Conservation (phyloP, 2,329 filamentous ascomycete species). For the Iodosphaeria phyllophila region DNA sequence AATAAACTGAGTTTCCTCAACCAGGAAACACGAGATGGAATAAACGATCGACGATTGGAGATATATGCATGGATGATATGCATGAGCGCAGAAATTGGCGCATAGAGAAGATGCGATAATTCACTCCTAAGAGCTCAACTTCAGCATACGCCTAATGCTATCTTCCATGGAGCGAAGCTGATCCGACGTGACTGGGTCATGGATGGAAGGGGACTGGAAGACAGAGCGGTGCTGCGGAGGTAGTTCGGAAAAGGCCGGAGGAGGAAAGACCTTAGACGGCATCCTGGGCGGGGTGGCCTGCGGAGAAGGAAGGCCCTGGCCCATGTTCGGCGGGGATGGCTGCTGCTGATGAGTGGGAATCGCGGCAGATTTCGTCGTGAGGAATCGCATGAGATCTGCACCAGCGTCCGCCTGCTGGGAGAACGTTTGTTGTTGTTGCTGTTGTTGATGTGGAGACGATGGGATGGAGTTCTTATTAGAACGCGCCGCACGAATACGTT, state of each 20-base stretch:
- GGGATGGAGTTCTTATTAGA: slow-evolving; percentile 10
- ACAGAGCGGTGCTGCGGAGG: slow-evolving; percentile 1
- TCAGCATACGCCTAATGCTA: slow-evolving; percentile 32
- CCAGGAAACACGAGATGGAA: too few species aligned
- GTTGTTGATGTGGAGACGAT: slow-evolving; percentile 7
- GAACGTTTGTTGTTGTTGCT: too few species aligned
- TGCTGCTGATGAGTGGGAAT: too few species aligned
- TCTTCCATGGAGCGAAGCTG: slow-evolving; percentile 32
- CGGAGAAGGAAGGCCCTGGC: slow-evolving; percentile 3
- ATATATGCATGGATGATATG: too few species aligned
- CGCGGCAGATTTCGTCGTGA: too few species aligned
- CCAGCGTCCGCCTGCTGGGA: too few species aligned
- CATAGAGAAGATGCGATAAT: too few species aligned
- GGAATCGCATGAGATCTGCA: too few species aligned
- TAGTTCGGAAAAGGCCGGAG: neutral
- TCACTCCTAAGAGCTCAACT: slow-evolving; percentile 17
- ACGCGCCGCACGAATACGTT: slow-evolving; percentile 38
- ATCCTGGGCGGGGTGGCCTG: slow-evolving; percentile 4
- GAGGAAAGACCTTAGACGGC: slow-evolving; percentile 10
- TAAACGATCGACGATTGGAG: too few species aligned
- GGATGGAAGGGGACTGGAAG: slow-evolving; percentile 4
- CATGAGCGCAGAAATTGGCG: too few species aligned
- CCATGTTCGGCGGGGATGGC: slow-evolving; percentile 3
- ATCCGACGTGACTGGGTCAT: slow-evolving; percentile 11
- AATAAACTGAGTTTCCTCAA: too few species aligned